Evolutionary conservation across 2,329 filamentous ascomycete genomes (phyloP).

Genomic region (Hypoxylon sp.): DNA sequence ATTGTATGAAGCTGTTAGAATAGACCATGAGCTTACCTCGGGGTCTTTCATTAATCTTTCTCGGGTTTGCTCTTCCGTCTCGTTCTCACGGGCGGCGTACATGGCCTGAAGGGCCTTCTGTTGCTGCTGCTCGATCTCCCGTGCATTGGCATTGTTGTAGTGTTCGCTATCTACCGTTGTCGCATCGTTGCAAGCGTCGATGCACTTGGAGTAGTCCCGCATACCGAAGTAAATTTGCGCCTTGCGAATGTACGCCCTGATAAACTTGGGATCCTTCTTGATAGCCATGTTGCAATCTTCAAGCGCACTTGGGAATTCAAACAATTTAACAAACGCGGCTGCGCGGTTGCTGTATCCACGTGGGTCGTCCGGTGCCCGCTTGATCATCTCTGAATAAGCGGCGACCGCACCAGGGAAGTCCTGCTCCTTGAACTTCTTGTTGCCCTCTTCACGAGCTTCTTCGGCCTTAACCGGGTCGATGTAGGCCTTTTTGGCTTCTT

Average conservation of each 20-base stretch:
- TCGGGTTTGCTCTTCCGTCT: conserved; percentile 95
- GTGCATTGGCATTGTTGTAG: conserved; percentile 80
- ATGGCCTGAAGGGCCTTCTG: conserved; percentile 93
- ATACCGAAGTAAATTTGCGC: conserved; percentile 96
- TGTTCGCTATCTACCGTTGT: conserved; percentile 79
- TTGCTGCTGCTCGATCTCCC: conserved; percentile 94
- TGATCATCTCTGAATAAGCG: conserved; percentile 96
- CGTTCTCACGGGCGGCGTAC: conserved; percentile 90
- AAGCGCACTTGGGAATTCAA: conserved; percentile 93
- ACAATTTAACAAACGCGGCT: conserved; percentile 95
- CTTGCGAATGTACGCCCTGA: conserved; percentile 96
- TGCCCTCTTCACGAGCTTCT: conserved; percentile 93
- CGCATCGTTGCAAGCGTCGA: conserved; percentile 90
- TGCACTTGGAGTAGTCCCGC: conserved; percentile 96
- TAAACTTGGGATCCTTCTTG: conserved; percentile 91
- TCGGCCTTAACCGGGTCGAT: conserved; percentile 93
- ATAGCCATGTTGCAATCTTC: conserved; percentile 94
- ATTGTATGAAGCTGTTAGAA: not conserved
- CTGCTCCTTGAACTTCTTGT: conserved; percentile 95
- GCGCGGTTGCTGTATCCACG: conserved; percentile 98
- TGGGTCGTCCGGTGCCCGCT: conserved; percentile 92
- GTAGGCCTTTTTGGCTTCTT: conserved; percentile 82
- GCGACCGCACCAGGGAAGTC: conserved; percentile 97
- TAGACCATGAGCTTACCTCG: conserved; percentile 73
- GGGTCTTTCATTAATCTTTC: conserved; percentile 92